A percentile compares a stretch with the other conserved stretches of the same genome.
Evolutionary conservation across 768 basidiomycete species (phyloP).

Genomic region (Xerocomus spinulosus): DNA sequence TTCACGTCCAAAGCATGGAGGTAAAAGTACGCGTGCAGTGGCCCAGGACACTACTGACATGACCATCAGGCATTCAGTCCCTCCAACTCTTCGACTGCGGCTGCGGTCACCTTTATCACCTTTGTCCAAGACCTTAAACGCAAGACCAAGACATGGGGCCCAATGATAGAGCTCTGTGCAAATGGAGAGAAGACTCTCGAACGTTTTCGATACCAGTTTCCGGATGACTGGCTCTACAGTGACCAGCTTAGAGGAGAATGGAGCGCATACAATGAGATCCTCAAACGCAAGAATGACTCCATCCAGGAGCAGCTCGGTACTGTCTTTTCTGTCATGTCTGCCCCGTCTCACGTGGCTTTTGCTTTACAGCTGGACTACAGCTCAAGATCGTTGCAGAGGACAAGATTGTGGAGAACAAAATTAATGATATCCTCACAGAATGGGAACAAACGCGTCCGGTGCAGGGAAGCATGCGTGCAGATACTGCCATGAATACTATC

Average conservation of each 20-base stretch:
- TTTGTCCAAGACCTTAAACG: constrained; percentile 99
- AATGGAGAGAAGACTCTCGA: constrained; percentile 97
- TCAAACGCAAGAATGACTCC: constrained; percentile 96
- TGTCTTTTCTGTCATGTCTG: constrained; percentile 19
- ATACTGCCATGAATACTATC: constrained; percentile 94
- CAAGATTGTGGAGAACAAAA: constrained; percentile 95
- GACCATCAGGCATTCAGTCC: constrained; percentile 58
- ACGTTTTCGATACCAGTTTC: constrained; percentile 94
- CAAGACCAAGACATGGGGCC: constrained; percentile 94
- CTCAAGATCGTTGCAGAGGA: constrained; percentile 99
- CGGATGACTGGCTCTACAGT: constrained; percentile 96
- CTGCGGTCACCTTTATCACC: constrained; percentile 97
- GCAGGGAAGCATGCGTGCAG: constrained; percentile 93
- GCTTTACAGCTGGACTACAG: constrained; percentile 79
- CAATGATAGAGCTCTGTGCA: constrained; percentile 92
- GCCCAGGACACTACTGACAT: constrained; percentile 5
- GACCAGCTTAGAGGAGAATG: constrained; percentile 97
- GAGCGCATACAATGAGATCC: constrained; percentile 96
- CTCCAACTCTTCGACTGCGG: constrained; percentile 90
- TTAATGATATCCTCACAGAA: constrained; percentile 82
- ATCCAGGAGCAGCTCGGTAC: constrained; percentile 97
- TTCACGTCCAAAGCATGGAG: constrained; percentile 29
- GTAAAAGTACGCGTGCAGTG: constrained; percentile 7
- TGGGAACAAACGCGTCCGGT: constrained; percentile 97
- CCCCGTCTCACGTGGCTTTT: constrained; percentile 3